These are phyloP conservation scores for Viola pubescens DNA, from an alignment of 441 rosid species.

Conservation along the genomic window DNA sequence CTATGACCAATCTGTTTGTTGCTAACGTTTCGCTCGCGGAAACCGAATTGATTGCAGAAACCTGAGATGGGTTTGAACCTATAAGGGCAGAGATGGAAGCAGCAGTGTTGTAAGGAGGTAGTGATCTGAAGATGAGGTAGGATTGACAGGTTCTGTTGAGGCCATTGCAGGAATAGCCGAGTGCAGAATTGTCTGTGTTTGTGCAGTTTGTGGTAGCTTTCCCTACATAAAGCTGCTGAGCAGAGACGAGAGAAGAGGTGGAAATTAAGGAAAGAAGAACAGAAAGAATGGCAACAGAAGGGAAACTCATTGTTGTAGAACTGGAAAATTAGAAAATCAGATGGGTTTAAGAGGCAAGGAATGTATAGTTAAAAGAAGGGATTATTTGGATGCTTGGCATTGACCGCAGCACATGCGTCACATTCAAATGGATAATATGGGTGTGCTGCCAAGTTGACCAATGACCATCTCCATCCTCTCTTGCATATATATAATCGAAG, in stretches of 20 bases:
- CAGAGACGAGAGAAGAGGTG: constrained; percentile 21
- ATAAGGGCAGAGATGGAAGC: constrained; percentile 51
- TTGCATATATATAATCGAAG: too few species aligned
- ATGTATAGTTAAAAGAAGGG: not conserved
- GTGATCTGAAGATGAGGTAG: constrained; percentile 54
- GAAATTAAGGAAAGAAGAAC: constrained; percentile 9
- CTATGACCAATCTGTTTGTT: constrained; percentile 41
- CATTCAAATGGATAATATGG: too few species aligned
- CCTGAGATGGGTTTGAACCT: constrained; percentile 34
- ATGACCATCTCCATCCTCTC: too few species aligned
- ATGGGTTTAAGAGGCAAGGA: not conserved
- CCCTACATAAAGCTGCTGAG: constrained; percentile 68
- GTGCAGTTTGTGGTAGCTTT: constrained; percentile 33
- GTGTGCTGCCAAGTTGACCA: too few species aligned
- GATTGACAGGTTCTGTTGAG: constrained; percentile 42
- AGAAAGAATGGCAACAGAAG: constrained; percentile 10
- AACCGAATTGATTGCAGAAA: constrained; percentile 43
- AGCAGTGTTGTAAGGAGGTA: constrained; percentile 39
- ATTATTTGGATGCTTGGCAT: too few species aligned
- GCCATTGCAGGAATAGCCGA: constrained; percentile 75
- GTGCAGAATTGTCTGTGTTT: constrained; percentile 32
- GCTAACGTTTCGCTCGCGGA: constrained; percentile 28
- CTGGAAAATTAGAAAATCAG: not conserved
- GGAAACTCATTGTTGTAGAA: constrained; percentile 19
- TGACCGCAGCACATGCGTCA: too few species aligned